Conservation (phyloP, 2,329 filamentous ascomycete species). For the Paracoccidioides brasiliensis region DNA sequence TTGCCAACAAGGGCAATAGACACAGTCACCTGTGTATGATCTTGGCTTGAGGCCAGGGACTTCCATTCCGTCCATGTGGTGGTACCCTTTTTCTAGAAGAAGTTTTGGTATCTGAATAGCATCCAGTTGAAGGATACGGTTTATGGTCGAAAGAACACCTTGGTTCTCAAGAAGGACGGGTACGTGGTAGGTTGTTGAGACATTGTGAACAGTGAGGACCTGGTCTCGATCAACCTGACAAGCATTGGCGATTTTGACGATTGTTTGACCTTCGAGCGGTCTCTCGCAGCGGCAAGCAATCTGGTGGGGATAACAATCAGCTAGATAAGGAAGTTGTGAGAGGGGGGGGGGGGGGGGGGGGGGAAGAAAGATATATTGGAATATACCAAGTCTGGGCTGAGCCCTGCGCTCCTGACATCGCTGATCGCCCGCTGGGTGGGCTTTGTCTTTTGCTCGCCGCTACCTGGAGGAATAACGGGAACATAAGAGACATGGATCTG, state of each 20-base stretch:
- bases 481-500: constrained; percentile 83
- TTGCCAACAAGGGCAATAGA: constrained; percentile 84
- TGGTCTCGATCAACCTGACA: constrained; percentile 80
- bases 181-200: constrained; percentile 85
- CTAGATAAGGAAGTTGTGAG: constrained; percentile 5
- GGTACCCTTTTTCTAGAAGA: constrained; percentile 49
- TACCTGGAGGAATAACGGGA: constrained; percentile 47
- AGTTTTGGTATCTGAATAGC: constrained; percentile 39
- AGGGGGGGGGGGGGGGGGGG: no score
- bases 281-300: constrained; percentile 87
- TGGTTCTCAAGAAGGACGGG: constrained; percentile 83
- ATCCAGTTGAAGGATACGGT: constrained; percentile 52
- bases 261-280: constrained; percentile 57
- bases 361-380: constrained; percentile 3
- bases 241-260: constrained; percentile 76
- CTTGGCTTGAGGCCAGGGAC: constrained; percentile 51
- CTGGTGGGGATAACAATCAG: constrained; percentile 27
- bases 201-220: constrained; percentile 76
- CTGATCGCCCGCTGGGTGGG: constrained; percentile 87
- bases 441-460: constrained; percentile 83
- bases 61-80: constrained; percentile 72
- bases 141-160: constrained; percentile 56
- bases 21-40: constrained; percentile 55
- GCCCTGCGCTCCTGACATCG: constrained; percentile 66
- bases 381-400: constrained; percentile 54